Conservation (phyloP, 306 rosid species). For the Cucurbita pepo region DNA sequence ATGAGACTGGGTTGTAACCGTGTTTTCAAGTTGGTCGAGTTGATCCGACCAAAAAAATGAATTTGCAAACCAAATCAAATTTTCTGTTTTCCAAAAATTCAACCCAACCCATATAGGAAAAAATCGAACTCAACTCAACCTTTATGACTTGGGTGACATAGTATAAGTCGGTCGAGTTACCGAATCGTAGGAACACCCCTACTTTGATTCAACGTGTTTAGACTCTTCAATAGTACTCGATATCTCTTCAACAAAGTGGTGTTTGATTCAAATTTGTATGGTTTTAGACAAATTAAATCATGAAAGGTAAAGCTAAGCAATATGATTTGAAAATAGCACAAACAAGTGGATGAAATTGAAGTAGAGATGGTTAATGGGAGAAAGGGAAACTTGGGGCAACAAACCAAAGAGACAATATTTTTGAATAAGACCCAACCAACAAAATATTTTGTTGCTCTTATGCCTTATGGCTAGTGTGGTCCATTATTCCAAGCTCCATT, state of each 20-base stretch:
- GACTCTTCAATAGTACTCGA: no score
- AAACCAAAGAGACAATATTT: background rate
- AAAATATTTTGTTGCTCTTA: background rate
- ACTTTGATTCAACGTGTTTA: no score
- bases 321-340: background rate
- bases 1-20: no score
- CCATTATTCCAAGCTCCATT: background rate
- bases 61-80: no score
- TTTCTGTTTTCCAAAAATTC: no score
- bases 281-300: background rate
- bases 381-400: background rate
- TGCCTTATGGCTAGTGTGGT: background rate
- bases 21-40: no score
- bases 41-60: no score
- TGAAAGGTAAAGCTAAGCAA: background rate
- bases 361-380: background rate
- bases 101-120: no score
- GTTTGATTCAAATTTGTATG: background rate
- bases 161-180: no score
- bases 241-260: background rate
- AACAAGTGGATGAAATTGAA: conserved; percentile 1
- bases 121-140: no score
- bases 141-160: no score
- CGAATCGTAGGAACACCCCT: no score
- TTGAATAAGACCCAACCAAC: background rate